These are phyloP conservation scores for Pseudogymnoascus sp. DNA, from an alignment of 2,329 filamentous ascomycete species.

Conservation along the genomic window DNA sequence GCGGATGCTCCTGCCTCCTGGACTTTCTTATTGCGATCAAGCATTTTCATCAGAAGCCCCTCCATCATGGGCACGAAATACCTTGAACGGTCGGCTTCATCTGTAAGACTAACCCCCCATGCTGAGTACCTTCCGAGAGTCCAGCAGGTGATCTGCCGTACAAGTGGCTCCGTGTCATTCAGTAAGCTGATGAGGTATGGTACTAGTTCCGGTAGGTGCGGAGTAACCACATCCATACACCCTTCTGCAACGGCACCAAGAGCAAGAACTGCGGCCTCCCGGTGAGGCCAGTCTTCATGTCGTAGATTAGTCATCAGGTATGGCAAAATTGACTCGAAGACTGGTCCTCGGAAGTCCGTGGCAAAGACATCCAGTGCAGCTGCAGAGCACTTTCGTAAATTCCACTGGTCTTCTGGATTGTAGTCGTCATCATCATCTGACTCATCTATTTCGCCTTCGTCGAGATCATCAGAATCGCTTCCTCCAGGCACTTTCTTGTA, in stretches of 20 bases:
- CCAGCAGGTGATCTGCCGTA: slow-evolving; percentile 97
- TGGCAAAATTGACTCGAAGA: slow-evolving; percentile 86
- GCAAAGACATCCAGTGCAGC: slow-evolving; percentile 92
- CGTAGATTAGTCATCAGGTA: slow-evolving; percentile 86
- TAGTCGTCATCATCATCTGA: slow-evolving; percentile 66
- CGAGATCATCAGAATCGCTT: slow-evolving; percentile 63
- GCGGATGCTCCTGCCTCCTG: slow-evolving; percentile 94
- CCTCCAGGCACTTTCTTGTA: slow-evolving; percentile 43
- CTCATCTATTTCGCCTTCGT: slow-evolving; percentile 82
- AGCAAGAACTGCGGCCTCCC: slow-evolving; percentile 89
- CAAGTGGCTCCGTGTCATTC: slow-evolving; percentile 77
- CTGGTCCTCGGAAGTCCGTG: slow-evolving; percentile 74
- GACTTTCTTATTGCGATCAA: slow-evolving; percentile 95
- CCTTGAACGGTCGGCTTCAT: slow-evolving; percentile 56
- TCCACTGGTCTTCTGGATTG: slow-evolving; percentile 89
- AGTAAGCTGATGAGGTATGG: slow-evolving; percentile 84
- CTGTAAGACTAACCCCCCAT: slow-evolving; percentile 74
- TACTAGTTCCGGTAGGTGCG: slow-evolving; percentile 82
- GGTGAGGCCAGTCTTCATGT: slow-evolving; percentile 81
- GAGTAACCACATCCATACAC: slow-evolving; percentile 81
- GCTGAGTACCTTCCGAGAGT: slow-evolving; percentile 86
- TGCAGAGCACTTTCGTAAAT: slow-evolving; percentile 90
- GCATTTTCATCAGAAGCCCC: slow-evolving; percentile 85
- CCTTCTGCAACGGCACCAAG: slow-evolving; percentile 92
- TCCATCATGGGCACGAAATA: slow-evolving; percentile 98